A percentile compares a stretch with the other conserved stretches of the same genome.
These are phyloP conservation scores for Colletotrichum siamense DNA, from an alignment of 2,329 filamentous ascomycete species.

Conservation along the genomic window DNA sequence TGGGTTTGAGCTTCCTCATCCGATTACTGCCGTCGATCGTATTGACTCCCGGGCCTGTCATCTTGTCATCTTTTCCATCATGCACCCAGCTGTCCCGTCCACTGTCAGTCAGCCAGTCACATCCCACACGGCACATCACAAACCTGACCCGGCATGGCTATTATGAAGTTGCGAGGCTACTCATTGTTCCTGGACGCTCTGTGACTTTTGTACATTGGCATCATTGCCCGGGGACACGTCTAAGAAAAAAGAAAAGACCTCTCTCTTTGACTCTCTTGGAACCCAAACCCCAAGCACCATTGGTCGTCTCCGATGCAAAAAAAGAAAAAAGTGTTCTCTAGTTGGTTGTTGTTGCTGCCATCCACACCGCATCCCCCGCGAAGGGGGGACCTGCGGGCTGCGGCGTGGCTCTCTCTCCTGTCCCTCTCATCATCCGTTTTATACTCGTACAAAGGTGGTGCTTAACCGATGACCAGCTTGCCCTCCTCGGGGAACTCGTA, in stretches of 20 bases:
- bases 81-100: too few relatives aligned
- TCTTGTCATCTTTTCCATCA: not conserved
- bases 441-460: slow-evolving; percentile 23
- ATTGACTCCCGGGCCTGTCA: not conserved
- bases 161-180: slow-evolving; percentile 20
- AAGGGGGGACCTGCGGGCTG: not conserved
- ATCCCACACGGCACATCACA: not conserved
- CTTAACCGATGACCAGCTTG: slow-evolving; percentile 91
- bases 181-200: slow-evolving; percentile 24
- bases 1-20: not conserved
- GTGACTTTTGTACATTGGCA: slow-evolving; percentile 25
- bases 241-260: slow-evolving; percentile 21
- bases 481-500: slow-evolving; percentile 94
- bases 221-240: slow-evolving; percentile 23
- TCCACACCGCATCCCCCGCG: not conserved
- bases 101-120: not conserved
- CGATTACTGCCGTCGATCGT: not conserved
- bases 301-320: slow-evolving; percentile 20
- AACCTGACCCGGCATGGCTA: not conserved
- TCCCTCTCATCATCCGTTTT: not conserved
- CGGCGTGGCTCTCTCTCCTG: not conserved
- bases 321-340: slow-evolving; percentile 18
- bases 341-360: slow-evolving; percentile 16
- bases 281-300: slow-evolving; percentile 18
- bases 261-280: not conserved